Conservation (phyloP, 192 early-diverging fungal genomes). For the Chytriomyces sp. region DNA sequence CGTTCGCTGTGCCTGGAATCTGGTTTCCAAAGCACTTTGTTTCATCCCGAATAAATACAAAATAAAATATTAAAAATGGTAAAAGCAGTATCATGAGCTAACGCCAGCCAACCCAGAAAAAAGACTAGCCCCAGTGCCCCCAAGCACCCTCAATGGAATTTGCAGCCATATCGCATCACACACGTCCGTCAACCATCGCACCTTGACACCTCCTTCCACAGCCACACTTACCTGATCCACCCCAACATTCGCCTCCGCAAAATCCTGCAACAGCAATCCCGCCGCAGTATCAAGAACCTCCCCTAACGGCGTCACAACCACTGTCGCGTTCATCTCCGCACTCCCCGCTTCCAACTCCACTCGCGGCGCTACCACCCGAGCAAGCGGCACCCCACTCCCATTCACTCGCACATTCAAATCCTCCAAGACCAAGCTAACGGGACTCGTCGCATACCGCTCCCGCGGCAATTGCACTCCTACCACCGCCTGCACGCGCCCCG, state of each 20-base stretch:
- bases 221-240: slow-evolving; percentile 4
- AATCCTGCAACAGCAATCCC: background rate
- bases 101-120: background rate
- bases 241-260: background rate
- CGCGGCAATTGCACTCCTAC: background rate
- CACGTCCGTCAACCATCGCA: slow-evolving; percentile 10
- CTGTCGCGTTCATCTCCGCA: background rate
- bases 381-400: background rate
- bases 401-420: background rate
- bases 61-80: background rate
- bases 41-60: background rate
- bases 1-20: background rate
- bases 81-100: background rate
- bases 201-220: background rate
- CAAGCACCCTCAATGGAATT: background rate
- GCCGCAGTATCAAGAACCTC: background rate
- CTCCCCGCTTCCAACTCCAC: background rate
- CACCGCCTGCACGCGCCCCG: background rate
- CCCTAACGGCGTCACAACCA: background rate
- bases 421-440: background rate
- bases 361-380: background rate
- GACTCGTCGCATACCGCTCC: background rate
- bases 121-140: background rate
- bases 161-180: background rate
- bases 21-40: background rate